phyloP scores from a whole-genome alignment of 371 early-diverging fungal genomes.

The Circinella umbellata region DNA sequence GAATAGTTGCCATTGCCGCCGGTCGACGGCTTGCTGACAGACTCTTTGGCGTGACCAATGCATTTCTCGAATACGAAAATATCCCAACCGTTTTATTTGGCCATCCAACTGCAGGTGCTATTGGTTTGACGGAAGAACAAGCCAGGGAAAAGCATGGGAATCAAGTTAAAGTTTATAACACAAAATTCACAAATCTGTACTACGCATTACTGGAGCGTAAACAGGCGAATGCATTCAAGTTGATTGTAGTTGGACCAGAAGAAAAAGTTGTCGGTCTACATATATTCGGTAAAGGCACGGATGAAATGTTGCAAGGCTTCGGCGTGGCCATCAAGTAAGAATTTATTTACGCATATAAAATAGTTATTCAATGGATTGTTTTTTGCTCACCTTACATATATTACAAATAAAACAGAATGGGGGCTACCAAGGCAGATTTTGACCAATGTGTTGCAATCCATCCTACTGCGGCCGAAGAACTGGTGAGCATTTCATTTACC shows the following conservation, averaged over 20 bases:
- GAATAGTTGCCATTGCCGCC: slow-evolving; percentile 89
- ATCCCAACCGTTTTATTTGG: slow-evolving; percentile 98
- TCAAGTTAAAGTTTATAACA: slow-evolving; percentile 82
- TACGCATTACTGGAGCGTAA: slow-evolving; percentile 89
- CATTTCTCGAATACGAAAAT: slow-evolving; percentile 85
- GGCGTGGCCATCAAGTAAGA: slow-evolving; percentile 66
- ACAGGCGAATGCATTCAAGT: slow-evolving; percentile 88
- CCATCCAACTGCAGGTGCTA: slow-evolving; percentile 90
- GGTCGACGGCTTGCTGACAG: slow-evolving; percentile 93
- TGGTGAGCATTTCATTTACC: slow-evolving; percentile 45
- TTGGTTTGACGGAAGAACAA: slow-evolving; percentile 88
- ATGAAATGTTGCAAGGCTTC: slow-evolving; percentile 96
- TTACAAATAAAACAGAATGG: slow-evolving; percentile 62
- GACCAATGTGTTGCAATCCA: slow-evolving; percentile 97
- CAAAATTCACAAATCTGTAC: slow-evolving; percentile 93
- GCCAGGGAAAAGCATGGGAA: slow-evolving; percentile 79
- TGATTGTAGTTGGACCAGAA: slow-evolving; percentile 82
- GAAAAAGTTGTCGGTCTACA: slow-evolving; percentile 98
- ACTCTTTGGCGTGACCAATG: slow-evolving; percentile 77
- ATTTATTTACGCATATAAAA: background rate
- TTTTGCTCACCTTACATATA: background rate
- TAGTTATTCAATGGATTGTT: too few species aligned
- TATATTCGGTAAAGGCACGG: slow-evolving; percentile 89
- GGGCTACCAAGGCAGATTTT: slow-evolving; percentile 96
- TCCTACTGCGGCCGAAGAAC: slow-evolving; percentile 96